Conservation (phyloP, 768 basidiomycete genomes). For the Collybia sp. region DNA sequence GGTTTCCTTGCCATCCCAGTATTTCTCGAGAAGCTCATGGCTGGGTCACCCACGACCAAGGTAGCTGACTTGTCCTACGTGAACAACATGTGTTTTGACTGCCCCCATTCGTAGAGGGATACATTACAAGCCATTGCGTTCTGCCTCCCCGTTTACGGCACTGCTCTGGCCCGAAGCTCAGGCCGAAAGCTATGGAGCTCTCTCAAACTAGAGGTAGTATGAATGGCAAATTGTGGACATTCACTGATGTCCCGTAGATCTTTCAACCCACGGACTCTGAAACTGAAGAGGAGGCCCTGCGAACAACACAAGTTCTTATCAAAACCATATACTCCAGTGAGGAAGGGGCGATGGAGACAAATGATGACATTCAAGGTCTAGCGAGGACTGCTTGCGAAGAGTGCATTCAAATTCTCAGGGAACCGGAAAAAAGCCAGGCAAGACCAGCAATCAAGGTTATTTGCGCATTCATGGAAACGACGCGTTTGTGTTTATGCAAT, state of each 20-base stretch:
- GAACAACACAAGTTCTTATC: constrained; percentile 68
- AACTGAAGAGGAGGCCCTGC: constrained; percentile 73
- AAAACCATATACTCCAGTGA: constrained; percentile 61
- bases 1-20: constrained; percentile 82
- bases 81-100: neutral
- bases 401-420: constrained; percentile 72
- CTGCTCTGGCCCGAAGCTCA: constrained; percentile 48
- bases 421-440: constrained; percentile 93
- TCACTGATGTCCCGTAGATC: constrained; percentile 46
- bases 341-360: constrained; percentile 30
- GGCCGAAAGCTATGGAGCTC: constrained; percentile 86
- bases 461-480: constrained; percentile 71
- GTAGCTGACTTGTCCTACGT: constrained; percentile 29
- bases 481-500: constrained; percentile 48
- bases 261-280: constrained; percentile 84
- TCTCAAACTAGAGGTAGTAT: constrained; percentile 78
- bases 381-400: constrained; percentile 76
- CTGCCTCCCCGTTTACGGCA: constrained; percentile 86
- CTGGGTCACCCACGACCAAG: constrained; percentile 80
- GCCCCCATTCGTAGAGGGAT: constrained; percentile 57
- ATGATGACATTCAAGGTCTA: constrained; percentile 47
- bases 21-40: constrained; percentile 87
- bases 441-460: constrained; percentile 83
- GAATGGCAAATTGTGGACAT: neutral
- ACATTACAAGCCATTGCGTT: constrained; percentile 71